Conservation (phyloP, 1,284 basidiomycete species). For the Pholiota adiposa region DNA sequence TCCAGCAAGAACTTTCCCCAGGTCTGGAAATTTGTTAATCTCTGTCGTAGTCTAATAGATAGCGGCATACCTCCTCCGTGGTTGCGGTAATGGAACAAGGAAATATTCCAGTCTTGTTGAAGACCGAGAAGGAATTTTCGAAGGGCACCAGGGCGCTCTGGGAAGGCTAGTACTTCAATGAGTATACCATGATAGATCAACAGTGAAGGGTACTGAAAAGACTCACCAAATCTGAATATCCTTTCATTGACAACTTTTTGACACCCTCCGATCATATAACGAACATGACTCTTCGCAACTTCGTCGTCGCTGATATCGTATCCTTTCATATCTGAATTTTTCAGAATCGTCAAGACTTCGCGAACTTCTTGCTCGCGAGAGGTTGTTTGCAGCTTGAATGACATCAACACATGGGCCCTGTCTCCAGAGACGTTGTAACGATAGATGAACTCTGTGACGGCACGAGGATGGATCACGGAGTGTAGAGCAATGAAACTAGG, state of each 20-base stretch:
- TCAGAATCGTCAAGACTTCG: conserved; percentile 66
- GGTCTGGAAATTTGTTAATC: conserved; percentile 53
- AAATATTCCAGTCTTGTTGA: conserved; percentile 91
- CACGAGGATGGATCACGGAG: conserved; percentile 86
- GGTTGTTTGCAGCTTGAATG: conserved; percentile 82
- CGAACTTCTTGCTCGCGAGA: conserved; percentile 71
- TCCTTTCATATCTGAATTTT: conserved; percentile 76
- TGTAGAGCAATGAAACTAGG: conserved; percentile 90
- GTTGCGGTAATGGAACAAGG: conserved; percentile 97
- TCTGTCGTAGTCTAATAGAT: conserved; percentile 10
- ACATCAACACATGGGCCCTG: conserved; percentile 86
- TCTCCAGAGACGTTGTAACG: conserved; percentile 72
- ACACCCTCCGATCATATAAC: conserved; percentile 94
- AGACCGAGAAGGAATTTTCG: conserved; percentile 88
- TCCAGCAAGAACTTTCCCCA: conserved; percentile 91
- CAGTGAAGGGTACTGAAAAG: background rate
- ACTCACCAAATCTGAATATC: conserved; percentile 90
- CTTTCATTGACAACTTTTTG: conserved; percentile 83
- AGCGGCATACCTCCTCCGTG: conserved; percentile 86
- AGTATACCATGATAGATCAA: conserved; percentile 6
- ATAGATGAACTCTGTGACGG: conserved; percentile 98
- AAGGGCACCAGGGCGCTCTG: conserved; percentile 92
- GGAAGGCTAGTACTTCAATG: conserved; percentile 75
- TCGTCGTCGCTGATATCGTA: conserved; percentile 95
- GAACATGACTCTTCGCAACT: conserved; percentile 91